Evolutionary conservation across 140 eudicot genomes (phyloP), one percentile per base, ranked within the genome.

Genomic region (Cichorium intybus): DNA sequence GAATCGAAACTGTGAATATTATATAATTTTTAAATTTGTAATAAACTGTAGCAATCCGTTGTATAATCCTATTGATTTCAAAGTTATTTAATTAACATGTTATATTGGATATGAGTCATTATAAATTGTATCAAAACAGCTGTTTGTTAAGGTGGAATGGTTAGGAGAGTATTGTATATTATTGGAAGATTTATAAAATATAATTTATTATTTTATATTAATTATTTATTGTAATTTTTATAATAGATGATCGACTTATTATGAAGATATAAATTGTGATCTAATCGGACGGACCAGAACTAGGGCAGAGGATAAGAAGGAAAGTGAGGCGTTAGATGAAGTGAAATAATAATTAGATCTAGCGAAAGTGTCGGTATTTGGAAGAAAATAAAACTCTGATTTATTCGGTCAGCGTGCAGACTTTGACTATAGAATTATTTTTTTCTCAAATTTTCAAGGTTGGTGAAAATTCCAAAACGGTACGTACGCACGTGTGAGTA

Each of bases 291-390:
- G 71, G 20, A 27, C 37, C 29, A 45, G 29, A 53, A 62, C 27
- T 2, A 41, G 24, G 55, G 11, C 31, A 35, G 24, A 37, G 54
- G 63, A 51, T 60, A 71, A 62, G 47, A 28, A 15, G 47, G 10
- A 41, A 41, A 14, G 20, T 52, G 50, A 62, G 16, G 11, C 65
- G 64, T 72, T 41, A 37, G 77, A 62, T 72, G 53, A 51, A 52
- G 61, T 11, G 64, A 72, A 72, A 72, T 62, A 62, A 41, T 52
- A 51, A 62, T 39, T 62, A 72, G 77, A 72, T 72, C 70, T 62
- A 35, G 48, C 24, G 64, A 72, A 54, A 72, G 64, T 62, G 71
- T 72, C 77, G 71, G 77, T 72, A 62, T 52, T 39, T 27, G 63
- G 63, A 71, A 63, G 70, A 62, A 62, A 35, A 51, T 41, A 52